Evolutionary conservation across 192 early-diverging fungal species (phyloP).

Genomic region (Entomortierella chlamydospora): DNA sequence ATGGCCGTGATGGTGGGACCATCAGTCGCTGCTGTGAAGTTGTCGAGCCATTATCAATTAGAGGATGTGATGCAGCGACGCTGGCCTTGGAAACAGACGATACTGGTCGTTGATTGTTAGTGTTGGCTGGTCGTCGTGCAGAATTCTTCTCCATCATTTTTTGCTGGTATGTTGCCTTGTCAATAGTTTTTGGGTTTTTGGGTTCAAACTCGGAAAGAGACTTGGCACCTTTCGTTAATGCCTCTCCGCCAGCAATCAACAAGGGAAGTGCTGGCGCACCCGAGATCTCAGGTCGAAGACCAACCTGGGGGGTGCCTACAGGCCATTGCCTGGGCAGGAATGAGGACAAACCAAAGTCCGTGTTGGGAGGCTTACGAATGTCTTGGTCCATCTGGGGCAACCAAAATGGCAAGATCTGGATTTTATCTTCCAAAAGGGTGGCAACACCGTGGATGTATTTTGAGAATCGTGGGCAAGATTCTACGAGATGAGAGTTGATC

Average conservation of each 20-base stretch:
- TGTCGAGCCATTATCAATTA: conserved; percentile 16
- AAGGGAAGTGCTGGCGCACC: neutral
- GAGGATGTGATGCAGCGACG: conserved; percentile 26
- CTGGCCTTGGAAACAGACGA: conserved; percentile 13
- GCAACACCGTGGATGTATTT: conserved; percentile 90
- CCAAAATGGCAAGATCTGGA: conserved; percentile 74
- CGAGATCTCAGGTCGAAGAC: conserved; percentile 18
- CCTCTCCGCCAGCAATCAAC: conserved; percentile 11
- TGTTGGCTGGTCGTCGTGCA: conserved; percentile 20
- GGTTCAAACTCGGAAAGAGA: conserved; percentile 51
- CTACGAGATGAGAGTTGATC: conserved; percentile 76
- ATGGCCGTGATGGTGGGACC: conserved; percentile 27
- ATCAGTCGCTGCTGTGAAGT: conserved; percentile 11
- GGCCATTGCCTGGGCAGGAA: conserved; percentile 44
- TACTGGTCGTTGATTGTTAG: conserved; percentile 23
- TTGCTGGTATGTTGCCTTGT: conserved; percentile 46
- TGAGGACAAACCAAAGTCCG: conserved; percentile 36
- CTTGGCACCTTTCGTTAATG: conserved; percentile 13
- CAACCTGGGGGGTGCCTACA: conserved; percentile 39
- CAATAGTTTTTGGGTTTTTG: conserved; percentile 50
- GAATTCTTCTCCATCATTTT: conserved; percentile 46
- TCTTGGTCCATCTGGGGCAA: conserved; percentile 55
- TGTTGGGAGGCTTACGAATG: conserved; percentile 51
- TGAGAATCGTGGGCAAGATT: conserved; percentile 86
- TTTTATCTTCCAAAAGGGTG: conserved; percentile 70